phyloP scores from a whole-genome alignment of 306 rosid genomes.

The Sechiopsis laciniata region DNA sequence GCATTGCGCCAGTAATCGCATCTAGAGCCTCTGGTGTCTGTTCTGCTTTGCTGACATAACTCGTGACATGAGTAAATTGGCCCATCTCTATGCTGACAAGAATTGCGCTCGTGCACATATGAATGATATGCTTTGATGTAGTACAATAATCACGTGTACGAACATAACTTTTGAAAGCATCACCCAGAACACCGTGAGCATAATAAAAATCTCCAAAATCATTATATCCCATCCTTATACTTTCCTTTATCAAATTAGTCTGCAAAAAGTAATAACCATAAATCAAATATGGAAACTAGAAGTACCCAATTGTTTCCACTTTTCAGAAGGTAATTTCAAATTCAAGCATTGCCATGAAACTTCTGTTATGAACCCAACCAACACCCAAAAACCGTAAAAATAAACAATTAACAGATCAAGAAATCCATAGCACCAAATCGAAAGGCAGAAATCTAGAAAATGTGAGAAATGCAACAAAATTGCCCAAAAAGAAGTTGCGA shows the following conservation, averaged over 20 bases:
- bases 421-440: not conserved
- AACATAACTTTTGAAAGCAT: slow-evolving; percentile 82
- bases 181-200: slow-evolving; percentile 83
- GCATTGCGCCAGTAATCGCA: slow-evolving; percentile 45
- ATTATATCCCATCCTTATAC: slow-evolving; percentile 98
- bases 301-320: not conserved
- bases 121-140: slow-evolving; percentile 83
- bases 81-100: slow-evolving; percentile 99
- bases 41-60: slow-evolving; percentile 90
- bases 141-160: slow-evolving; percentile 99
- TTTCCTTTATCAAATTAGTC: slow-evolving; percentile 98
- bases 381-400: not conserved
- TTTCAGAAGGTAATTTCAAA: no score
- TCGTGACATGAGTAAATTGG: slow-evolving; percentile 85
- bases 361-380: not conserved
- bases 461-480: not conserved
- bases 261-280: slow-evolving; percentile 26
- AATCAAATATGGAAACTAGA: not conserved
- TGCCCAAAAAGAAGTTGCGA: not conserved
- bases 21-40: slow-evolving; percentile 67
- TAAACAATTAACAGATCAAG: not conserved
- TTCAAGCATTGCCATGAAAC: not conserved
- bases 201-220: slow-evolving; percentile 95
- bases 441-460: not conserved
- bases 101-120: slow-evolving; percentile 91